Evolutionary conservation across 495 filamentous ascomycete species (phyloP).

Genomic region (Penicillium crystallinum): DNA sequence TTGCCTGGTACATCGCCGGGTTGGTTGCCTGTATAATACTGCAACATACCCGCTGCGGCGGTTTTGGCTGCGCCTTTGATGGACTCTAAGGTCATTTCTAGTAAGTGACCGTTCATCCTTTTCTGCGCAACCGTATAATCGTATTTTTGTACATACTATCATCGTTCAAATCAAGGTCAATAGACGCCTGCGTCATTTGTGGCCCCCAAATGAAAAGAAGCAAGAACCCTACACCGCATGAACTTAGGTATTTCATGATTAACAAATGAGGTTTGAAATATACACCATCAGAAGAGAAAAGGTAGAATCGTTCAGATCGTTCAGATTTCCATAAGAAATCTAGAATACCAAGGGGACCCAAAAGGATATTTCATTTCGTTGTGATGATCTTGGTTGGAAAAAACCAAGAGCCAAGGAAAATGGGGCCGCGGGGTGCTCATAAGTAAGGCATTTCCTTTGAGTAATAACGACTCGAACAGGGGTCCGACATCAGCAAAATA

Average conservation of each 20-base stretch:
- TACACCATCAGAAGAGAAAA: not conserved
- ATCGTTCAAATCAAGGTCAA: conserved; percentile 13
- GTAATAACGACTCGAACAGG: not conserved
- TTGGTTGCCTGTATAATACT: conserved; percentile 62
- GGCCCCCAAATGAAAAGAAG: not conserved
- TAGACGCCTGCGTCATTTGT: conserved; percentile 16
- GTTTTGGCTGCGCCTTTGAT: conserved; percentile 41
- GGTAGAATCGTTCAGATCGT: not conserved
- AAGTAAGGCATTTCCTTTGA: not conserved
- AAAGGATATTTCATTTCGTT: not conserved
- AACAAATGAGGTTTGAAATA: not conserved
- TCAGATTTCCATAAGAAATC: not conserved
- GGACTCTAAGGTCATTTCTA: conserved; percentile 26
- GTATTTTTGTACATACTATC: conserved; percentile 34
- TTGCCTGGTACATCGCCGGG: conserved; percentile 64
- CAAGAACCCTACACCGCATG: conserved; percentile 1
- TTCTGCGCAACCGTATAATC: conserved; percentile 2
- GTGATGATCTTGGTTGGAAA: not conserved
- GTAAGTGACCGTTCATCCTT: too few species aligned
- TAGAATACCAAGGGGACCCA: not conserved
- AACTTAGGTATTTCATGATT: conserved; percentile 1
- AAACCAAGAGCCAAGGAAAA: not conserved
- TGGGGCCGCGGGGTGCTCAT: not conserved
- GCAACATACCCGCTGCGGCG: conserved; percentile 37
- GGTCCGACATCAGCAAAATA: not conserved